Conservation (phyloP, 306 rosid species). For the Urtica urens region DNA sequence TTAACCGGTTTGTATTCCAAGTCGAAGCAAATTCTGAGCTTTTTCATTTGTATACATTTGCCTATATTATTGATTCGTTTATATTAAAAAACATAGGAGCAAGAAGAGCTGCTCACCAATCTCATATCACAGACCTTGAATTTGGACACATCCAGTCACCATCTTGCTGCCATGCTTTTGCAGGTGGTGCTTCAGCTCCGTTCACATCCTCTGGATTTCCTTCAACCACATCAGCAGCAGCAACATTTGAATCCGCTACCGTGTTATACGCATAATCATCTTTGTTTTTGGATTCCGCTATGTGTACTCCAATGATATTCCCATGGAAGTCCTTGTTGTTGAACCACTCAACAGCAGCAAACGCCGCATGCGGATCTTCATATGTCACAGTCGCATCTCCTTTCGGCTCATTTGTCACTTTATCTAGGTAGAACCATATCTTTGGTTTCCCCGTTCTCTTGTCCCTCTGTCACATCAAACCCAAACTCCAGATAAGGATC, state of each 20-base stretch:
- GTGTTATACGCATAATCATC: conserved; percentile 50
- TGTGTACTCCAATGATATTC: conserved; percentile 63
- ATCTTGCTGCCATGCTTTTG: conserved; percentile 95
- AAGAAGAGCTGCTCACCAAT: conserved; percentile 98
- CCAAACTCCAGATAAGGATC: too few relatives aligned
- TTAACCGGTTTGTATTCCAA: too few relatives aligned
- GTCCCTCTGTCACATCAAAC: conserved; percentile 69
- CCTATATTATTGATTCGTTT: too few relatives aligned
- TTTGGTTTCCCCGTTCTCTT: conserved; percentile 88
- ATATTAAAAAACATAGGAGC: too few relatives aligned
- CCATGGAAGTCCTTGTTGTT: conserved; percentile 92
- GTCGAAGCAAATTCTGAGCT: too few relatives aligned
- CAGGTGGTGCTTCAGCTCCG: conserved; percentile 49
- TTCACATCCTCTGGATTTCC: conserved; percentile 40
- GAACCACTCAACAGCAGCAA: conserved; percentile 97
- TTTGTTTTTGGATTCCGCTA: conserved; percentile 88
- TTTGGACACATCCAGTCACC: conserved; percentile 98
- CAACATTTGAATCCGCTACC: conserved; percentile 37
- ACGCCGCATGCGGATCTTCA: conserved; percentile 96
- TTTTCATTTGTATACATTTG: too few relatives aligned
- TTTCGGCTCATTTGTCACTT: conserved; percentile 83
- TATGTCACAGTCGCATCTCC: conserved; percentile 98
- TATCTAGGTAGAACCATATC: conserved; percentile 83
- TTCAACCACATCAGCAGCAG: conserved; percentile 33
- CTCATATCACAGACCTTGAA: conserved; percentile 99